These are phyloP conservation scores for Marasmius tenuissimus DNA, from an alignment of 1,284 basidiomycete genomes.

Conservation along the genomic window DNA sequence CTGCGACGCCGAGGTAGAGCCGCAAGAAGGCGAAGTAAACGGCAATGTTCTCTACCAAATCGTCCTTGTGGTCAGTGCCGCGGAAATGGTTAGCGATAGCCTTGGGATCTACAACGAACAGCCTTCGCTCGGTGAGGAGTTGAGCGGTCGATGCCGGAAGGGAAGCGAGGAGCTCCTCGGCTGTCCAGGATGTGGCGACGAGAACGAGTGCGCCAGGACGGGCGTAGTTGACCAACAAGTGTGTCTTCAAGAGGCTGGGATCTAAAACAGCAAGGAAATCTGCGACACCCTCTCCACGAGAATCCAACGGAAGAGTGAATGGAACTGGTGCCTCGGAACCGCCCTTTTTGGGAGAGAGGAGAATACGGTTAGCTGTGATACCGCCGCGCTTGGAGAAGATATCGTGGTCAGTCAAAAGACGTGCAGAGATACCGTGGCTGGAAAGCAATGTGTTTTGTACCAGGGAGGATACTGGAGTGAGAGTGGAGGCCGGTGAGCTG, in stretches of 20 bases:
- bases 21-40: slow-evolving; percentile 68
- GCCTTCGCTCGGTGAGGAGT: slow-evolving; percentile 43
- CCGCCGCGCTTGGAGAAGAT: slow-evolving; percentile 71
- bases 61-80: slow-evolving; percentile 32
- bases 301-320: slow-evolving; percentile 49
- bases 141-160: slow-evolving; percentile 43
- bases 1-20: slow-evolving; percentile 66
- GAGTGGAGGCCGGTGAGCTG: slow-evolving; percentile 52
- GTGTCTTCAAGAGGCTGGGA: slow-evolving; percentile 63
- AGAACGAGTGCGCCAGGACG: slow-evolving; percentile 59
- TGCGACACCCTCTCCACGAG: slow-evolving; percentile 42
- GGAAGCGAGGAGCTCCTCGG: slow-evolving; percentile 57
- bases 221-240: slow-evolving; percentile 59
- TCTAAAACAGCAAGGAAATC: slow-evolving; percentile 78
- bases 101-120: slow-evolving; percentile 62
- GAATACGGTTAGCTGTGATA: slow-evolving; percentile 57
- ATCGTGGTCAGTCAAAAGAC: slow-evolving; percentile 66
- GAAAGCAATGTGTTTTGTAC: slow-evolving; percentile 60
- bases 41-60: slow-evolving; percentile 50
- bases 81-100: slow-evolving; percentile 36
- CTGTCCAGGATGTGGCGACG: slow-evolving; percentile 60
- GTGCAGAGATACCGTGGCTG: slow-evolving; percentile 48
- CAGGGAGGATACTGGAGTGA: slow-evolving; percentile 53
- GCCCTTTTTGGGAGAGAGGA: slow-evolving; percentile 51
- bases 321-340: slow-evolving; percentile 46